These are phyloP conservation scores for Microstegium vimineum DNA, from an alignment of 176 grass and related monocot species.

Conservation along the genomic window DNA sequence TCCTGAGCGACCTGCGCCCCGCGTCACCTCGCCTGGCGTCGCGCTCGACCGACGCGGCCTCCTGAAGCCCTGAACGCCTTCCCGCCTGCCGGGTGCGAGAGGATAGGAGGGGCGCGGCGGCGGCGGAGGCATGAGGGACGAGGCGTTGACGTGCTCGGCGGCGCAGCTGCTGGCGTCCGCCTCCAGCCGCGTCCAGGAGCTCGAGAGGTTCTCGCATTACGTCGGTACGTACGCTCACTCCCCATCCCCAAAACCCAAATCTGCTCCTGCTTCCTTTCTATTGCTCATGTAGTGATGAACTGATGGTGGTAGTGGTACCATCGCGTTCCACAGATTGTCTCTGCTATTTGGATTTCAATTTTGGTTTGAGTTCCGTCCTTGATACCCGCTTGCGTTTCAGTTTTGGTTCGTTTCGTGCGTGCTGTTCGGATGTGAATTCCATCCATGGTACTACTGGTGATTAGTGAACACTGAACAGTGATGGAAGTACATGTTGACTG, in stretches of 20 bases:
- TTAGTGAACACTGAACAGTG: background rate
- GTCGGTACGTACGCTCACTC: constrained; percentile 48
- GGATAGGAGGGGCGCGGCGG: background rate
- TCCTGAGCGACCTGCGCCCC: background rate
- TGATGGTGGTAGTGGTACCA: background rate
- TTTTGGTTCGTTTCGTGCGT: background rate
- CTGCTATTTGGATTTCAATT: background rate
- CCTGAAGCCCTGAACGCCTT: background rate
- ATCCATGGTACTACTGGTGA: background rate
- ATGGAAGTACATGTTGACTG: background rate
- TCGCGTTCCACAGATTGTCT: background rate
- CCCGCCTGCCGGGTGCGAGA: background rate
- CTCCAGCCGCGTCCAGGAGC: constrained; percentile 56
- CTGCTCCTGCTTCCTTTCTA: background rate
- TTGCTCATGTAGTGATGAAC: background rate
- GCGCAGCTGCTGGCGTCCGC: constrained; percentile 32
- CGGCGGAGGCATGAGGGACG: constrained; percentile 36
- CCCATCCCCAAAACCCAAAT: background rate
- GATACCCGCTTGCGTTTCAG: background rate
- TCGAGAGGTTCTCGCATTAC: constrained; percentile 81
- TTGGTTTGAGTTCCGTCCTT: background rate
- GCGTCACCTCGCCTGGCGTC: background rate
- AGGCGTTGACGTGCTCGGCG: background rate
- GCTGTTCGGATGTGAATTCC: background rate
- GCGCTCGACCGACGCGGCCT: background rate